Base-by-base conservation (phyloP, 331 rosid genomes). In the Arachis monticola region DNA sequence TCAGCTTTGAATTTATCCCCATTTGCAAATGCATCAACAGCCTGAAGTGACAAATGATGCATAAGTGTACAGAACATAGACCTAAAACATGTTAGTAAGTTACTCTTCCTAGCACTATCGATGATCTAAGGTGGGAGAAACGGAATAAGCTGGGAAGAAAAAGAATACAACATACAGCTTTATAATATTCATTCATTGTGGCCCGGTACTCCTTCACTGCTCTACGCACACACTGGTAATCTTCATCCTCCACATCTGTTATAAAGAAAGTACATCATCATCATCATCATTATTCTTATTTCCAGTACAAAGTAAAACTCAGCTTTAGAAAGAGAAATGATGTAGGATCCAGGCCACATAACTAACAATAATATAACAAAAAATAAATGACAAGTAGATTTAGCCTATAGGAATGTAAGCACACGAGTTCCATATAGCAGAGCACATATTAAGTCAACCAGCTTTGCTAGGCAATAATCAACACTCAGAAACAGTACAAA, bases 121-220 rank as follows among this genome's bases (percentile, higher is more conserved):
- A 61, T 14, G 58, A 74, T 73, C 60, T 60, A 80, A 74, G 42
- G 74, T 70, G 47, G 70, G 44, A 70, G 40, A 70, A 61, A 57
- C 8, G 57, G 83, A 67, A 57, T 14, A 61, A 63, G 38, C 14
- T 63, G 65, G 76, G 69, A 32, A 45, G 8, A 14, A 8, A 27
- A 40, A 47, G 57, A 80, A 69, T 61, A 81, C 30, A 68, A 84
- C 93, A 41, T 86, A 94, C 97, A 27, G 93, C 93, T 84, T 64
- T 83, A 81, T 84, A 86, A 79, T 92, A 92, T 74, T 92, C 97
- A 63, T 64, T 90, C 96, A 73, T 88, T 47, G 87, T 60, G 35
- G 10, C 80, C 55, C 92, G 83, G 69, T 87, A 76, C 82, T 94
- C 96, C 92, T 83, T 92, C 74, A 87, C 89, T 73, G 91, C 90